Conservation (phyloP, 257 asterid species). For the Paraleonurus japonicus region DNA sequence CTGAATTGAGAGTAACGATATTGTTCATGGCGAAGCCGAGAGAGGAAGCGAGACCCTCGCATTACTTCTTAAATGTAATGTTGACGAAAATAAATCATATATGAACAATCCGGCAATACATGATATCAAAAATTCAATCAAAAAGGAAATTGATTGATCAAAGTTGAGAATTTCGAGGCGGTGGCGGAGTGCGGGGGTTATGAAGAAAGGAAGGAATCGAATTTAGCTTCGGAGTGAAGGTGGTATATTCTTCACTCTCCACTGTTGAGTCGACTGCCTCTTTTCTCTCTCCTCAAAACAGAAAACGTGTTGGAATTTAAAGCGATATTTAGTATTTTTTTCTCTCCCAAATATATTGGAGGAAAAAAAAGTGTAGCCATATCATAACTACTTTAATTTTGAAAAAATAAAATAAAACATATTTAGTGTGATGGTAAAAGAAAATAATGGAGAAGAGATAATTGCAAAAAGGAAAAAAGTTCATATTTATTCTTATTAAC, state of each 20-base stretch:
- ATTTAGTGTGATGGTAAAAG: no score
- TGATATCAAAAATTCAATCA: not conserved
- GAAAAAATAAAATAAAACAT: no score
- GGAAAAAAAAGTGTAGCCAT: no score
- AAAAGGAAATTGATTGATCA: not conserved
- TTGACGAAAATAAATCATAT: not conserved
- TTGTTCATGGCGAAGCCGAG: conserved; percentile 53
- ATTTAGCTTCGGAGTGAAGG: conserved; percentile 20
- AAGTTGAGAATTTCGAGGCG: conserved; percentile 16
- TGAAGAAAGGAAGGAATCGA: conserved; percentile 10
- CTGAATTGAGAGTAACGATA: conserved; percentile 28
- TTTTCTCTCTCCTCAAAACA: conserved; percentile 6
- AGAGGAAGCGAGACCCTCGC: conserved; percentile 53
- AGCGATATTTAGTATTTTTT: no score
- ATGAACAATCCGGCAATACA: conserved; percentile 22
- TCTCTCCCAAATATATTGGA: no score
- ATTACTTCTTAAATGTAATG: conserved; percentile 29
- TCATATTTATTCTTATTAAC: no score
- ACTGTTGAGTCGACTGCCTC: not conserved
- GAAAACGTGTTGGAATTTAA: not conserved
- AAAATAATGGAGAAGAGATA: no score
- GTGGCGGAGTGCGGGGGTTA: conserved; percentile 19
- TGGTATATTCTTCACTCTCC: conserved; percentile 24
- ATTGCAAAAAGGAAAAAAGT: no score
- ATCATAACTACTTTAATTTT: no score